Base-by-base conservation (phyloP, 371 early-diverging fungal genomes). In the Neoconidiobolus thromboides region DNA sequence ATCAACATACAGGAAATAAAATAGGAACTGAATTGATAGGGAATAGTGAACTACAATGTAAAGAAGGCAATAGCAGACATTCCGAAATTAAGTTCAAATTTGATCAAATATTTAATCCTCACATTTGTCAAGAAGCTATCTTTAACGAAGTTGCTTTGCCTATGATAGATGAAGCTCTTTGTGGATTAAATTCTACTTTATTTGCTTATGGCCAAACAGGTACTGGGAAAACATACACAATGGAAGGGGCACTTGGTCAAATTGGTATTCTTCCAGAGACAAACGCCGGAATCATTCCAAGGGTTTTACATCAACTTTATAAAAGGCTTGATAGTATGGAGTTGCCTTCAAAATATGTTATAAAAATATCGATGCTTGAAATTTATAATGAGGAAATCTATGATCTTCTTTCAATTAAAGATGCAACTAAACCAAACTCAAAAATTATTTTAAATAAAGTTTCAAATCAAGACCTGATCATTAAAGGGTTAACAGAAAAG, bases 191-290 rank as follows among this genome's bases (percentile, higher is more conserved):
- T 76, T 96, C 96, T 54, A 96, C 98, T 2, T 88, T 98, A n/a
- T 97, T 99, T 69, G 97, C 96, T 49, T 99, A 95, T 71, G 96
- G 96, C 64, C 96, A 95, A 69, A 95, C 95, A 1, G 97, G 97
- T 60, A 85, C 88, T 51, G 99, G 99, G 71, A 99, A 99, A 78
- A 99, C 99, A 3, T 89, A 77, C 60, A 88, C 91, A 1, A 91
- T 90, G 89, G 86, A 89, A 64, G 91, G 91, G 9, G 78, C 85
- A 52, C 69, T 89, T 14, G 71, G 74, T 0, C 66, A 76, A 47
- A 61, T 61, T 12, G 49, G 72, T 46, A 73, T 68, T 5, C 56
- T 14, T 6, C 65, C 47, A 44, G 55, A 2, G 47, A 55, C 36
- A 39, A 64, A 77, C 40, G 85, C 83, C 12, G 96, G 97, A 39